Evolutionary conservation across 345 rosid species (phyloP).

Genomic region (Sonneratia caseolaris): DNA sequence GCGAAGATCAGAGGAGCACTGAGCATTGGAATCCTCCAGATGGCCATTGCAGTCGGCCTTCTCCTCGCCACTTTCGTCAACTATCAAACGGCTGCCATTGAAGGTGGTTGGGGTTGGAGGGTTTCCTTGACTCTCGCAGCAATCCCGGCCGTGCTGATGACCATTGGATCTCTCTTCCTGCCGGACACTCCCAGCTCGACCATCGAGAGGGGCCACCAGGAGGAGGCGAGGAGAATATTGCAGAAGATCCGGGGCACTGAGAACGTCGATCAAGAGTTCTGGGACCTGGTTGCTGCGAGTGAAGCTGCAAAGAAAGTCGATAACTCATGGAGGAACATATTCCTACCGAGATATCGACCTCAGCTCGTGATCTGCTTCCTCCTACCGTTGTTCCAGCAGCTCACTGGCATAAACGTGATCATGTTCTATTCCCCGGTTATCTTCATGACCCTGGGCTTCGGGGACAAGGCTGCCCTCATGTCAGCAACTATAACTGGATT

Average conservation of each 20-base stretch:
- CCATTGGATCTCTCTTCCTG: conserved; percentile 47
- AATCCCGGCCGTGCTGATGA: conserved; percentile 55
- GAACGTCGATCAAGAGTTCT: conserved; percentile 49
- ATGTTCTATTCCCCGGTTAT: conserved; percentile 33
- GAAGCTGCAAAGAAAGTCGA: conserved; percentile 24
- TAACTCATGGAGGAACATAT: conserved; percentile 55
- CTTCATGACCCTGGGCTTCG: conserved; percentile 25
- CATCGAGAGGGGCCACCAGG: conserved; percentile 10
- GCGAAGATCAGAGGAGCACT: conserved; percentile 55
- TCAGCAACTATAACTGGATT: conserved; percentile 21
- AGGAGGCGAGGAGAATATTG: conserved; percentile 51
- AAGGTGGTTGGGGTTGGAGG: conserved; percentile 71
- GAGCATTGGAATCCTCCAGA: conserved; percentile 62
- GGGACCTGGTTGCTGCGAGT: conserved; percentile 42
- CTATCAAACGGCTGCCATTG: conserved; percentile 38
- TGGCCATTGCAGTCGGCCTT: conserved; percentile 55
- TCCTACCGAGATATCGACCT: conserved; percentile 45
- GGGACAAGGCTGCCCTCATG: conserved; percentile 19
- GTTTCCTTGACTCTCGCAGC: conserved; percentile 51
- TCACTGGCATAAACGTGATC: conserved; percentile 36
- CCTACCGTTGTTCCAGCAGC: conserved; percentile 64
- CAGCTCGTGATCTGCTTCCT: conserved; percentile 37
- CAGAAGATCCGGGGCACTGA: conserved; percentile 40
- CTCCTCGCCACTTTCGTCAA: conserved; percentile 53
- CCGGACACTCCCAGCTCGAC: conserved; percentile 76